These are phyloP conservation scores for Dactylellina haptotyla DNA, from an alignment of 2,329 filamentous ascomycete species.

Conservation along the genomic window DNA sequence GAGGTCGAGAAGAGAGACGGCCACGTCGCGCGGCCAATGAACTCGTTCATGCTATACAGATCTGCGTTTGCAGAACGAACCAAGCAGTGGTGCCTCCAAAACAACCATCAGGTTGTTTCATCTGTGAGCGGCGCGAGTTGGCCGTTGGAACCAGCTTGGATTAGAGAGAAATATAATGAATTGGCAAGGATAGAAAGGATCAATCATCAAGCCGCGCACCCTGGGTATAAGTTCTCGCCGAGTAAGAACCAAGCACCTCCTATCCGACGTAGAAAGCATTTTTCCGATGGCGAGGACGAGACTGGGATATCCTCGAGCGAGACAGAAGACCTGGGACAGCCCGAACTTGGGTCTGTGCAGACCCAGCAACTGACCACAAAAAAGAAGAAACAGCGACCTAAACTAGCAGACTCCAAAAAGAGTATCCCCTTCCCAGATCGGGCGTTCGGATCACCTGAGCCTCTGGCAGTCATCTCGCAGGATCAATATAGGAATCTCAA, in stretches of 20 bases:
- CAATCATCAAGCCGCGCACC: slow-evolving; percentile 86
- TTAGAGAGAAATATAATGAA: slow-evolving; percentile 79
- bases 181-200: slow-evolving; percentile 82
- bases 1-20: slow-evolving; percentile 78
- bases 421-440: slow-evolving; percentile 59
- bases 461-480: not conserved
- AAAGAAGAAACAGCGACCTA: slow-evolving; percentile 34
- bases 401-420: slow-evolving; percentile 56
- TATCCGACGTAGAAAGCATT: slow-evolving; percentile 65
- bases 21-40: slow-evolving; percentile 91
- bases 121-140: slow-evolving; percentile 87
- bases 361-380: slow-evolving; percentile 3
- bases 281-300: slow-evolving; percentile 62
- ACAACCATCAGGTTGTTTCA: slow-evolving; percentile 94
- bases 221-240: slow-evolving; percentile 92
- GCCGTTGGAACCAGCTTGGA: slow-evolving; percentile 77
- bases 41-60: slow-evolving; percentile 97
- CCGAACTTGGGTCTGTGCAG: slow-evolving; percentile 10
- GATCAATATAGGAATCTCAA: slow-evolving; percentile 17
- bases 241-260: slow-evolving; percentile 69
- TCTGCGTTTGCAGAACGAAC: slow-evolving; percentile 89
- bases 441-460: slow-evolving; percentile 56
- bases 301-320: slow-evolving; percentile 65
- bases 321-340: slow-evolving; percentile 62
- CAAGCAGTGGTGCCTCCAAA: slow-evolving; percentile 81